Evolutionary conservation across 2,329 filamentous ascomycete genomes (phyloP).

Genomic region (Dryadomyces quercus-mongolicae): DNA sequence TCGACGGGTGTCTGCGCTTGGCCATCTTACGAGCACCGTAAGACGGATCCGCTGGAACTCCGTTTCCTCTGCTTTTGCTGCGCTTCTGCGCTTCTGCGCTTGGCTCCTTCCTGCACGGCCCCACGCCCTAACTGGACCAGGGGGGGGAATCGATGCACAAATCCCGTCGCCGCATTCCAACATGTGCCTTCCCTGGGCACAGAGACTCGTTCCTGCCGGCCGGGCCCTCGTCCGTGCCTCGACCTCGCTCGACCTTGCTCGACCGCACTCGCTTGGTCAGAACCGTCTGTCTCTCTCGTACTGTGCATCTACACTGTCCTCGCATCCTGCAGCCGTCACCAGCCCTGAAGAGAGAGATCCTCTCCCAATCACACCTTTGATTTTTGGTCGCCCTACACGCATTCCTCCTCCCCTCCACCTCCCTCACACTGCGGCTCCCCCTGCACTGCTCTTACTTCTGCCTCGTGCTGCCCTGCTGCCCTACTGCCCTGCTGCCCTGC

Average conservation of each 20-base stretch:
- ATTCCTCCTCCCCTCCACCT: too few relatives aligned
- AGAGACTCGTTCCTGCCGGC: slow-evolving; percentile 3
- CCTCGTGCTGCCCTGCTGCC: too few relatives aligned
- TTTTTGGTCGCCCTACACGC: too few relatives aligned
- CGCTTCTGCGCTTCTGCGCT: too few relatives aligned
- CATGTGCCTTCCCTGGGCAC: slow-evolving; percentile 9
- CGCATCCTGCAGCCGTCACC: background rate
- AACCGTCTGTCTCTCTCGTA: background rate
- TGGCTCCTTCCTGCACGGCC: too few relatives aligned
- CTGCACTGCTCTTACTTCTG: too few relatives aligned
- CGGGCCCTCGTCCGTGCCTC: background rate
- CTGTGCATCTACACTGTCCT: too few relatives aligned
- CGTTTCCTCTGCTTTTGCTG: too few relatives aligned
- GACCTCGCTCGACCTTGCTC: background rate
- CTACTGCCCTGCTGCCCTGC: too few relatives aligned
- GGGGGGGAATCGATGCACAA: slow-evolving; percentile 5
- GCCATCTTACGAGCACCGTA: background rate
- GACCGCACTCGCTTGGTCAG: background rate
- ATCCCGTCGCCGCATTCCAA: slow-evolving; percentile 10
- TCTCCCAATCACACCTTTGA: background rate
- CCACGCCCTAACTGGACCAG: too few relatives aligned
- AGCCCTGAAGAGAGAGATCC: background rate
- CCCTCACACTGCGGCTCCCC: too few relatives aligned
- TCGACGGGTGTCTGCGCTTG: slow-evolving; percentile 1
- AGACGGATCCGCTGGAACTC: too few relatives aligned